Percentiles rank a stretch among this genome's conserved stretches.
These are phyloP conservation scores for Coemansia sp. DNA, from an alignment of 192 early-diverging fungal species.

Conservation along the genomic window DNA sequence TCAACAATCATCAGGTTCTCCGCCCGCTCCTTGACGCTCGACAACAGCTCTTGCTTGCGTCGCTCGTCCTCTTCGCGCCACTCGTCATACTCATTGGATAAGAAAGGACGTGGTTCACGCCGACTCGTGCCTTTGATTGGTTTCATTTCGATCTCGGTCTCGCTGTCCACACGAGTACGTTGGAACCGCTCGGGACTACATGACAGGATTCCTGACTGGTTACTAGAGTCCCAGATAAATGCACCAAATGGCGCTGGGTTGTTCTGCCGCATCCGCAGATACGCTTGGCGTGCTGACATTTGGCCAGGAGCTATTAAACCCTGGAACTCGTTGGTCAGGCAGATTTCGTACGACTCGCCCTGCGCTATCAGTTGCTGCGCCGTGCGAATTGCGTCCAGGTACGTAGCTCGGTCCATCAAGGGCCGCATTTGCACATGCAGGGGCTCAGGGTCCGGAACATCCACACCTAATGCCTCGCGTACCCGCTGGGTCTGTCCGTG, in stretches of 20 bases:
- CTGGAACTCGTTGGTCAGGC: constrained; percentile 84
- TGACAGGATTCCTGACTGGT: constrained; percentile 48
- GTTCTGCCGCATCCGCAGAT: constrained; percentile 58
- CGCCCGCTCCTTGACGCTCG: constrained; percentile 85
- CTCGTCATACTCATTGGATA: neutral
- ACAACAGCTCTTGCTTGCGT: constrained; percentile 47
- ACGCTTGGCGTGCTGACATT: neutral
- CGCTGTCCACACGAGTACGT: constrained; percentile 17
- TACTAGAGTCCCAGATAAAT: constrained; percentile 59
- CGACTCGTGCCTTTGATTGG: constrained; percentile 88
- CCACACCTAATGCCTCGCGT: neutral
- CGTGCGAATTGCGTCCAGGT: constrained; percentile 53
- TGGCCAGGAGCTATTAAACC: neutral
- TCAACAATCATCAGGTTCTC: constrained; percentile 99
- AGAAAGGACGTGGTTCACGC: constrained; percentile 5
- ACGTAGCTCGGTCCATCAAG: constrained; percentile 30
- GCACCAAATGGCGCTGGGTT: constrained; percentile 91
- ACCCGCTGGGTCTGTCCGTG: neutral
- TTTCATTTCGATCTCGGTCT: constrained; percentile 76
- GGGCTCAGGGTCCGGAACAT: too few relatives aligned
- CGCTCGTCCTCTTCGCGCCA: constrained; percentile 22
- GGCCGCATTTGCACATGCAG: constrained; percentile 8
- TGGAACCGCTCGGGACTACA: constrained; percentile 87
- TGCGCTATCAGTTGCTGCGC: constrained; percentile 65
- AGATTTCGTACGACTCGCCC: constrained; percentile 96